Conservation (phyloP, 2,329 filamentous ascomycete species). For the Aspergillus sojae region DNA sequence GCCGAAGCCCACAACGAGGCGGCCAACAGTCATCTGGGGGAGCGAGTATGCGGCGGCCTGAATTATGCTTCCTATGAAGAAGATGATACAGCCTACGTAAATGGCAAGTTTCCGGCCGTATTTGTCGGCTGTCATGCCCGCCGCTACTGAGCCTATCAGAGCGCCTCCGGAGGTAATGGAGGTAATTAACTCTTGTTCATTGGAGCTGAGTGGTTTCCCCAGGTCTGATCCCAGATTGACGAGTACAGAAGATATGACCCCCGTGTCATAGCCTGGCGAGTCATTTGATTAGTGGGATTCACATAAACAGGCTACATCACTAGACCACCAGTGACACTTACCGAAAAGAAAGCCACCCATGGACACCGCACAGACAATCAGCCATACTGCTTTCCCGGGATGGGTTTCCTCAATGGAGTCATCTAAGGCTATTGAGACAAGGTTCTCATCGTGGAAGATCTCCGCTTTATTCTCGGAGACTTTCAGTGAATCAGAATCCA, state of each 20-base stretch:
- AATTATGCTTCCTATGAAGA: slow-evolving; percentile 42
- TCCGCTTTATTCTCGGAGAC: slow-evolving; percentile 1
- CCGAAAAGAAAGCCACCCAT: slow-evolving; percentile 24
- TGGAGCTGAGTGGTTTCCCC: slow-evolving; percentile 39
- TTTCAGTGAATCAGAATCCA: slow-evolving; percentile 3
- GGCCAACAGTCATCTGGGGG: slow-evolving; percentile 49
- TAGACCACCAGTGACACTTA: slow-evolving; percentile 2
- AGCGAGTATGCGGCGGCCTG: slow-evolving; percentile 42
- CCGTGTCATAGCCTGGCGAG: slow-evolving; percentile 50
- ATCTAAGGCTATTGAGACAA: slow-evolving; percentile 1
- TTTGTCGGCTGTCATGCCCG: slow-evolving; percentile 41
- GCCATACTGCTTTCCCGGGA: slow-evolving; percentile 17
- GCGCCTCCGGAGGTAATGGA: slow-evolving; percentile 55
- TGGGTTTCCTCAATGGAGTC: slow-evolving; percentile 20
- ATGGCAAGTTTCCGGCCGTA: slow-evolving; percentile 46
- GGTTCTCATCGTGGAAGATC: slow-evolving; percentile 7
- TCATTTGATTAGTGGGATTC: neutral
- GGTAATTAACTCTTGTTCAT: slow-evolving; percentile 56
- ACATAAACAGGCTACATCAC: neutral
- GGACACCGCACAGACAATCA: slow-evolving; percentile 21
- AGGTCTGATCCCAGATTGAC: slow-evolving; percentile 40
- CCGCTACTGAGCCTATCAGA: slow-evolving; percentile 47
- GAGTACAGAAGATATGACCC: slow-evolving; percentile 49
- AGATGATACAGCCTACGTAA: slow-evolving; percentile 45
- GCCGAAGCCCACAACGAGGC: slow-evolving; percentile 53